These are phyloP conservation scores for Acanthamoeba culbertsoni DNA, from an alignment of 208 protist species.

Conservation along the genomic window DNA sequence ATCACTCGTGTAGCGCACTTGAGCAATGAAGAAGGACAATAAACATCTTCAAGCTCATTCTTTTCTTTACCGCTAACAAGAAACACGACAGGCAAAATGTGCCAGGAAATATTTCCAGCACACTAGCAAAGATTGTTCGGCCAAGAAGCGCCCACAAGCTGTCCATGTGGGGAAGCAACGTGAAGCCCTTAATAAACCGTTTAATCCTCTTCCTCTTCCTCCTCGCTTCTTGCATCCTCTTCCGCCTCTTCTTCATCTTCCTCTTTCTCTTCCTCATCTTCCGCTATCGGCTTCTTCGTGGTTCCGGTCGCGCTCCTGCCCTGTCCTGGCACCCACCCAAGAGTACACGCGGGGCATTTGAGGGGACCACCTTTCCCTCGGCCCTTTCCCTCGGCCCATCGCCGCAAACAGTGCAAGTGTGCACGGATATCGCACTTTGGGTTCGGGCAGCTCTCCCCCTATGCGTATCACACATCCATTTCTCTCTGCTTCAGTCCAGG, in stretches of 20 bases:
- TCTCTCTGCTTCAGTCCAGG: no score
- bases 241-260: background rate
- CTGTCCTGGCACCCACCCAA: background rate
- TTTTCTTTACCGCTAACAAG: no score
- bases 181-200: background rate
- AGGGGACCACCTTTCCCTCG: background rate
- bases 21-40: no score
- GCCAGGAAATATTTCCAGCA: no score
- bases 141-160: no score
- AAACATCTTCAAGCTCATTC: no score
- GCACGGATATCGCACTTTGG: background rate
- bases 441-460: slow-evolving; percentile 1
- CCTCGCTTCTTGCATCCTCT: background rate
- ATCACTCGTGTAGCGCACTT: no score
- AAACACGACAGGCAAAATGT: no score
- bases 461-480: background rate
- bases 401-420: slow-evolving; percentile 1
- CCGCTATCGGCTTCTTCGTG: background rate
- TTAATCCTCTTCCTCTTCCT: background rate
- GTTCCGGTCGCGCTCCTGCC: background rate
- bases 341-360: background rate
- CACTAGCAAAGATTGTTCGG: no score
- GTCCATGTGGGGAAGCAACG: no score
- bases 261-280: background rate
- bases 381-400: background rate